Base-by-base conservation (phyloP, 2,329 filamentous ascomycete genomes). In the Orbilia brochopaga region DNA sequence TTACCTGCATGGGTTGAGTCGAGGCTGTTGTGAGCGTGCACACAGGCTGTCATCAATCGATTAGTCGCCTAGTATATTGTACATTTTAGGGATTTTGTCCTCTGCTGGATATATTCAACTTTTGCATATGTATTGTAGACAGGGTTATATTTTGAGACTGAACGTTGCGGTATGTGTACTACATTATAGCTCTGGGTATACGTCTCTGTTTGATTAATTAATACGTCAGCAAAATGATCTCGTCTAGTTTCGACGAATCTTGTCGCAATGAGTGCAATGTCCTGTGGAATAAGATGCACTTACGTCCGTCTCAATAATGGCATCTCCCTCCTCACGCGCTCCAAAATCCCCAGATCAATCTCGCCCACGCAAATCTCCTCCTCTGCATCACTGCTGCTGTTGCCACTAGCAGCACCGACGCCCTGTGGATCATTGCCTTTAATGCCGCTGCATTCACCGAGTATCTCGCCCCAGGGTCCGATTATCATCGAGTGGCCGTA, bases 401-500 rank as follows among this genome's bases (percentile, higher is more conserved):
- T 66, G 3, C 35, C 19, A 5, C 40, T 44, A 44, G 5, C 17
- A 37, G 40, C 63, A n/a, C n/a, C n/a, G n/a, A n/a, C n/a, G n/a
- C n/a, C n/a, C n/a, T n/a, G n/a, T n/a, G n/a, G n/a, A n/a, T n/a
- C 58, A 11, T n/a, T 17, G 40, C 21, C 44, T 10, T 73, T 69
- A 23, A 52, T 61, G 13, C 87, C 44, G 83, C 83, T 77, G 88
- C 83, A 83, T 77, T 88, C 83, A 2, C 88, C 84, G 44, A 91
- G 78, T 0, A 97, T 84, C 64, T 85, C 84, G 0, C 93, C 93
- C 91, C 92, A 96, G 0, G 93, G 92, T 78, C 90, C 88, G 24
- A 97, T 84, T 52, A 95, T 89, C 81, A 96, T 86, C 76, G 89
- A 90, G 78, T 91, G 88, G 0, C 93, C 93, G 80, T 94, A 96